A percentile compares a stretch with the other conserved stretches of the same genome.
These are phyloP conservation scores for Phalaenopsis hybrid DNA, from an alignment of 116 monocot genomes.

Conservation along the genomic window DNA sequence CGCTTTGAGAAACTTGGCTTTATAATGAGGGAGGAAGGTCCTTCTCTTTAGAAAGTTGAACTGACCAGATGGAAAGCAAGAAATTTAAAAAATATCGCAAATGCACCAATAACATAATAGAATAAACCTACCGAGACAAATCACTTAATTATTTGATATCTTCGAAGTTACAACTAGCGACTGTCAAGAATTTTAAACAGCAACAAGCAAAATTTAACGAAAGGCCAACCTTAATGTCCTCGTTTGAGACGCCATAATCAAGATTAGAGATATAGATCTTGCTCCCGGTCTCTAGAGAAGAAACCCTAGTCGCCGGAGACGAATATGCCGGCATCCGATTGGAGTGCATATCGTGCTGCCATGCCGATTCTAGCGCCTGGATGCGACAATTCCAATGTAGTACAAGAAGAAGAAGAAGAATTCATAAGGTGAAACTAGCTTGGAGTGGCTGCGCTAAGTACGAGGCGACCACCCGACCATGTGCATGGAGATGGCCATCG, in stretches of 20 bases:
- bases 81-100: neutral
- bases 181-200: neutral
- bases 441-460: neutral
- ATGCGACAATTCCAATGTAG: slow-evolving; percentile 16
- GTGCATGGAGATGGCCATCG: neutral
- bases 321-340: slow-evolving; percentile 9
- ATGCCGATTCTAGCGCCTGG: slow-evolving; percentile 21
- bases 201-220: neutral
- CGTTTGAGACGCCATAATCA: slow-evolving; percentile 78
- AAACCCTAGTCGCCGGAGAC: slow-evolving; percentile 15
- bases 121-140: neutral
- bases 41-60: neutral
- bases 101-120: neutral
- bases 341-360: slow-evolving; percentile 17
- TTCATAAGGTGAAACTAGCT: slow-evolving; percentile 22
- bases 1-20: neutral
- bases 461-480: slow-evolving; percentile 5
- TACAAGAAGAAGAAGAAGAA: slow-evolving; percentile 12
- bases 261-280: slow-evolving; percentile 88
- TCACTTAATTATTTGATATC: neutral
- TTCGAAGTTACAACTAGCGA: neutral
- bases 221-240: slow-evolving; percentile 65
- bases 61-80: neutral
- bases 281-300: slow-evolving; percentile 71
- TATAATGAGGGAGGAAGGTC: neutral